Evolutionary conservation across 495 filamentous ascomycete species (phyloP), one percentile per base, ranked within the genome.

Genomic region (Hypoxylon crocopeplum): DNA sequence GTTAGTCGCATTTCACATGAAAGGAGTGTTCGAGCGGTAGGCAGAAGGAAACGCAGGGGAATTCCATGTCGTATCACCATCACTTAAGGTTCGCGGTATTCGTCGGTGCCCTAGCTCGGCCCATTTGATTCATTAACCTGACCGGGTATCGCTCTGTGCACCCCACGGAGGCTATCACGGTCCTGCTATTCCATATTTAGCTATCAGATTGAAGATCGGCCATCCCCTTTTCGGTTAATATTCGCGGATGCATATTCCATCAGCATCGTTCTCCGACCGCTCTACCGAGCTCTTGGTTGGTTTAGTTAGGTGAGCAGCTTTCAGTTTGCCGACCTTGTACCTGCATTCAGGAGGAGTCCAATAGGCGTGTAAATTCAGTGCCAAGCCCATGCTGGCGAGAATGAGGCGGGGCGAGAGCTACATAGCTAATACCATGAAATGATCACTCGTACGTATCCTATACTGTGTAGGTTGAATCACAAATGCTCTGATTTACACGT

Each of bases 1-100:
- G n/a, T n/a, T n/a, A n/a, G n/a, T n/a, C n/a, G n/a, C 3, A 51
- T 51, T 57, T 58, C 54, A 58, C 48, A 54, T 58, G 60, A 48
- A 42, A 54, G 36, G 15, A 20, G 2, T 48, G 3, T 27, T 16
- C 39, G 30, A 46, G 42, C 17, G 22, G 33, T 42, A 51, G 1
- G 21, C 8, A 33, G 30, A 48, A 17, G 4, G 5, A 15, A 7
- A 44, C 15, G 32, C 53, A 58, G 38, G 60, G 60, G 24, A 47
- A 0, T 38, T 42, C 59, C 52, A 53, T 58, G 54, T 39, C 15
- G 0, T 3, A 1, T 24, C 13, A 15, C 15, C 24, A 17, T 37
- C 27, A 5, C 40, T 41, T 58, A 64, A 58, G 60, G 60, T 64
- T 64, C 36, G 15, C 54, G 22, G 41, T 11, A 44, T 12, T 30